Conservation (phyloP, 257 asterid species). For the Salvia splendens region DNA sequence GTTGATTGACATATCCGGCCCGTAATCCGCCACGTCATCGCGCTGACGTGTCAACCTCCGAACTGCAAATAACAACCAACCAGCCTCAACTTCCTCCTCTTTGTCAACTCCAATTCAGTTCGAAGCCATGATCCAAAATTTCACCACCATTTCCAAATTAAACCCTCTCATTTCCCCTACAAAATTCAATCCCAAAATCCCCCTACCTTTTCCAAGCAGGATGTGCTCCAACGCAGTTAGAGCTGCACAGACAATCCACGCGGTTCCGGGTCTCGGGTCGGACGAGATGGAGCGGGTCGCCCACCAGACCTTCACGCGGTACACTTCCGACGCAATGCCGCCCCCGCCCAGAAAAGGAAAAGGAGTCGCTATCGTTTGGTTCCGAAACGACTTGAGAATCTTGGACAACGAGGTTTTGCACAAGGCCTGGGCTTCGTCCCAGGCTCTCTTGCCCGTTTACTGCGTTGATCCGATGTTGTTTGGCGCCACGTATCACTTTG, state of each 20-base stretch:
- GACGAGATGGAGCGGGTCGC: constrained; percentile 59
- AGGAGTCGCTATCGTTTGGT: constrained; percentile 91
- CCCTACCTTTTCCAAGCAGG: constrained; percentile 12
- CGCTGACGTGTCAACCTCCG: constrained; percentile 42
- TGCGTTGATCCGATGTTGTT: constrained; percentile 80
- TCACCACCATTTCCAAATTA: constrained; percentile 32
- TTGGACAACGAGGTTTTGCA: constrained; percentile 80
- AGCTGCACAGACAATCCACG: constrained; percentile 45
- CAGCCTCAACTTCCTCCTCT: neutral
- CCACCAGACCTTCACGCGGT: constrained; percentile 50
- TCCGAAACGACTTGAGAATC: constrained; percentile 82
- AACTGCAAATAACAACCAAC: constrained; percentile 49
- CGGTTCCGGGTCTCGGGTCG: constrained; percentile 61
- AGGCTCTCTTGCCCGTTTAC: constrained; percentile 77
- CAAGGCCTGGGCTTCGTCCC: constrained; percentile 80
- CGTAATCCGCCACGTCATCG: constrained; percentile 44
- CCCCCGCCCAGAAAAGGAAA: constrained; percentile 54
- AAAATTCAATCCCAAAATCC: constrained; percentile 19
- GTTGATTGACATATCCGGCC: constrained; percentile 19
- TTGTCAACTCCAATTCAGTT: constrained; percentile 16
- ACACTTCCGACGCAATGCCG: constrained; percentile 39
- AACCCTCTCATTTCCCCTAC: constrained; percentile 30
- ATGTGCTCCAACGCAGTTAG: constrained; percentile 42
- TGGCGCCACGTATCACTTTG: constrained; percentile 65
- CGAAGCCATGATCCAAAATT: constrained; percentile 37